Percentiles rank a stretch among this genome's conserved stretches.
These are phyloP conservation scores for Rhynchospora tenuis DNA, from an alignment of 176 grass and related monocot species.

Conservation along the genomic window DNA sequence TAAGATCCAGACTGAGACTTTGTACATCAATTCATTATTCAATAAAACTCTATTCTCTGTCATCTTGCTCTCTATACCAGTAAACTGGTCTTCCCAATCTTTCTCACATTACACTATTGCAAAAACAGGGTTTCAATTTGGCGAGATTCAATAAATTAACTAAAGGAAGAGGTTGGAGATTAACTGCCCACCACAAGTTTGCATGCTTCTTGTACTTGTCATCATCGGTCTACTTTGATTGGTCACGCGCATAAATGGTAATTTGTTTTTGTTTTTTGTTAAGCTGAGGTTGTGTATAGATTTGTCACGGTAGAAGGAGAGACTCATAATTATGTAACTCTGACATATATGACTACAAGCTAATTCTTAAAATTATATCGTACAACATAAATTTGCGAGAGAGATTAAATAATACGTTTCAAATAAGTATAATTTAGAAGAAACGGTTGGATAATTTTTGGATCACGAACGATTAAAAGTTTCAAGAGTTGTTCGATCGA, in stretches of 20 bases:
- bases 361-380: background rate
- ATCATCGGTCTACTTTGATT: background rate
- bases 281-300: background rate
- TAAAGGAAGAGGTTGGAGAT: conserved; percentile 17
- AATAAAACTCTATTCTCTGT: too few species aligned
- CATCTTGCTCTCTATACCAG: too few species aligned
- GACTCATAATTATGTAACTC: background rate
- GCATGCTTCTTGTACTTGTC: background rate
- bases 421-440: too few species aligned
- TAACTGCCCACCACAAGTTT: background rate
- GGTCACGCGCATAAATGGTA: background rate
- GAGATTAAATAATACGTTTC: too few species aligned
- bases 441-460: background rate
- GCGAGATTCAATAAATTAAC: conserved; percentile 39
- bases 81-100: too few species aligned
- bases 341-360: background rate
- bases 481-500: too few species aligned
- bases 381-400: background rate
- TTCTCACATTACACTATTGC: too few species aligned
- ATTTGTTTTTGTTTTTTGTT: background rate
- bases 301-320: background rate
- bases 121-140: conserved; percentile 51
- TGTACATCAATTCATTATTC: too few species aligned
- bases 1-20: too few species aligned
- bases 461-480: background rate